phyloP scores from a whole-genome alignment of 257 asterid species.

The Solanum etuberosum region DNA sequence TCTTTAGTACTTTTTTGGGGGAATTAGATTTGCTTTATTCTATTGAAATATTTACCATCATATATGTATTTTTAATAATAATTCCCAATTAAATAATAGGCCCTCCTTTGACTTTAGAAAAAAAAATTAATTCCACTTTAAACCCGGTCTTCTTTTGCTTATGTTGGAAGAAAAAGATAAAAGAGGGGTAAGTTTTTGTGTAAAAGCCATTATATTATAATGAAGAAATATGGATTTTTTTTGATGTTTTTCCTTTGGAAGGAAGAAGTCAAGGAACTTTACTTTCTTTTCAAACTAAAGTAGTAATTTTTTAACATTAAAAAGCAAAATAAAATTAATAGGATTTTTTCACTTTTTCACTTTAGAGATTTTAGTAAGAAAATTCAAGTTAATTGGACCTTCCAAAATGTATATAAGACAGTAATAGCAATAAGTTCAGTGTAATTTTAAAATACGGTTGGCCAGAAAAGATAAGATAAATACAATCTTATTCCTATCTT shows the following conservation, averaged over 20 bases:
- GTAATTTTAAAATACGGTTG: neutral
- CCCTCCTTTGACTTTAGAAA: neutral
- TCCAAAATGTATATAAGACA: neutral
- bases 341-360: no score
- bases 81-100: neutral
- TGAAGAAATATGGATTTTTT: neutral
- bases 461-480: neutral
- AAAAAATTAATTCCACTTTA: neutral
- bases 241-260: neutral
- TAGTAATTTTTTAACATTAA: neutral
- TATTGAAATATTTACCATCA: neutral
- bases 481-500: accelerated
- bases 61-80: neutral
- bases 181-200: neutral
- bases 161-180: neutral
- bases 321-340: no score
- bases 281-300: neutral
- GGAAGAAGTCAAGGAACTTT: neutral
- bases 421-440: neutral
- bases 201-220: neutral
- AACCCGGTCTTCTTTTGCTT: neutral
- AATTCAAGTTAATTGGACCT: neutral
- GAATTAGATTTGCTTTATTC: neutral
- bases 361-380: neutral
- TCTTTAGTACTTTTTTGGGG: neutral